Evolutionary conservation across 1,284 basidiomycete species (phyloP).

Genomic region (Ustilago hordei): DNA sequence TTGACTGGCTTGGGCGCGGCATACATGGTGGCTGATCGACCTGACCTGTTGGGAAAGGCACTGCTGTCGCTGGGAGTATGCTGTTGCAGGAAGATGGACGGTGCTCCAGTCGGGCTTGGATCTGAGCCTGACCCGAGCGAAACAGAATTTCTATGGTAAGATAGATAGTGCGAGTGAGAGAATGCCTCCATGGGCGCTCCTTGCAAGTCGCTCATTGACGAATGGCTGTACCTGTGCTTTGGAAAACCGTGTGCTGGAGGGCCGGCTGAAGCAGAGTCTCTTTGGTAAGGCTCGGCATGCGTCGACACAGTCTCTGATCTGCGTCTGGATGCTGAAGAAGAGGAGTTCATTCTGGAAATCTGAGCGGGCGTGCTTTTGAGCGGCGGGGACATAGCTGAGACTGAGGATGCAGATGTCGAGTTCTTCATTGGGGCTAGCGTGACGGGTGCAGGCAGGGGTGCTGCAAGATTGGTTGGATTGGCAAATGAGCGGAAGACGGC

Average conservation of each 20-base stretch:
- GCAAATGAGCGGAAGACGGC: constrained; percentile 61
- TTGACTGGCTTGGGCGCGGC: constrained; percentile 27
- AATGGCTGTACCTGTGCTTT: constrained; percentile 28
- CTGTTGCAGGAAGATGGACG: constrained; percentile 42
- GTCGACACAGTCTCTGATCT: constrained; percentile 32
- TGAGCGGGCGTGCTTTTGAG: constrained; percentile 9
- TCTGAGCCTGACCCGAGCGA: constrained; percentile 3
- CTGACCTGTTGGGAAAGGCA: constrained; percentile 30
- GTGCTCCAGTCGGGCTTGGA: constrained; percentile 5
- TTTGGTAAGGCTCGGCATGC: constrained; percentile 17
- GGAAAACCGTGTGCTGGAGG: constrained; percentile 1
- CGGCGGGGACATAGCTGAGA: constrained; percentile 22
- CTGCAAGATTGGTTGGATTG: constrained; percentile 59
- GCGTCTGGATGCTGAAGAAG: constrained; percentile 26
- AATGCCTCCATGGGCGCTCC: constrained; percentile 17
- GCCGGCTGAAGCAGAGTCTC: constrained; percentile 8
- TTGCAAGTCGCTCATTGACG: constrained; percentile 10
- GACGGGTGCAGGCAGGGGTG: constrained; percentile 38
- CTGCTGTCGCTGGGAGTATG: constrained; percentile 45
- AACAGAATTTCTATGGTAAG: constrained; percentile 38
- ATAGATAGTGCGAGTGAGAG: constrained; percentile 30
- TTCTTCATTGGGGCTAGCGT: constrained; percentile 18
- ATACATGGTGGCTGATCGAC: constrained; percentile 30
- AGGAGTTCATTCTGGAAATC: constrained; percentile 23
- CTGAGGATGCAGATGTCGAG: constrained; percentile 12